Conservation (phyloP, 495 filamentous ascomycete species). For the Aspergillus hancockii region DNA sequence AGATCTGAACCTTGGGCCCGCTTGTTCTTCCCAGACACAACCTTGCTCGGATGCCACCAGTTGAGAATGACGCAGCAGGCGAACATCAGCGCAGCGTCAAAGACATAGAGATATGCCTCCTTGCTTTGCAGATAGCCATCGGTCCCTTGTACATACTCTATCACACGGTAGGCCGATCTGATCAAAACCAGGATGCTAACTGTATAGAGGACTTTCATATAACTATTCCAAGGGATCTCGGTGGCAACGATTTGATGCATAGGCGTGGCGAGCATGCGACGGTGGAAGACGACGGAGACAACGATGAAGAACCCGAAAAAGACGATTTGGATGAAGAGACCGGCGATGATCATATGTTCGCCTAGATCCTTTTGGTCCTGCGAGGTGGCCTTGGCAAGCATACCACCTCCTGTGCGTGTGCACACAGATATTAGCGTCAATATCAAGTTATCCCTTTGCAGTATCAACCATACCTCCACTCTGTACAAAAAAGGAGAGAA, state of each 20-base stretch:
- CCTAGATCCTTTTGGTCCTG: slow-evolving; percentile 33
- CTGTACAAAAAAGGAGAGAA: slow-evolving; percentile 29
- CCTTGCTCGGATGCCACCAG: slow-evolving; percentile 23
- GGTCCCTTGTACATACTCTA: slow-evolving; percentile 61
- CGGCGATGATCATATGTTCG: slow-evolving; percentile 46
- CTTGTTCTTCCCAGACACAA: slow-evolving; percentile 7
- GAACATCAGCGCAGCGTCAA: slow-evolving; percentile 56
- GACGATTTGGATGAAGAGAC: slow-evolving; percentile 44
- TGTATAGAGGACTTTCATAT: slow-evolving; percentile 53
- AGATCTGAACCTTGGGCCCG: slow-evolving; percentile 4
- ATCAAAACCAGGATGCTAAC: slow-evolving; percentile 57
- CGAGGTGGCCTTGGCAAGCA: slow-evolving; percentile 24
- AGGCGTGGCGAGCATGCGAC: slow-evolving; percentile 31
- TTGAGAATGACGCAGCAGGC: slow-evolving; percentile 50
- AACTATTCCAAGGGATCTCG: slow-evolving; percentile 44
- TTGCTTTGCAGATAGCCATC: slow-evolving; percentile 50
- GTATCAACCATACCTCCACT: slow-evolving; percentile 19
- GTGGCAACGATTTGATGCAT: slow-evolving; percentile 13
- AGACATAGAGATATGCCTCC: slow-evolving; percentile 62
- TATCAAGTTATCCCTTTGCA: background rate
- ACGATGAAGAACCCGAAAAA: slow-evolving; percentile 47
- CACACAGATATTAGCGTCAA: background rate
- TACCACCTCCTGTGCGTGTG: slow-evolving; percentile 22
- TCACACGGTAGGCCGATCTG: slow-evolving; percentile 59
- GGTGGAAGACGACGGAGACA: slow-evolving; percentile 39